These are phyloP conservation scores for Cnidoscolus chayamansa DNA, from an alignment of 441 rosid genomes.

Conservation along the genomic window DNA sequence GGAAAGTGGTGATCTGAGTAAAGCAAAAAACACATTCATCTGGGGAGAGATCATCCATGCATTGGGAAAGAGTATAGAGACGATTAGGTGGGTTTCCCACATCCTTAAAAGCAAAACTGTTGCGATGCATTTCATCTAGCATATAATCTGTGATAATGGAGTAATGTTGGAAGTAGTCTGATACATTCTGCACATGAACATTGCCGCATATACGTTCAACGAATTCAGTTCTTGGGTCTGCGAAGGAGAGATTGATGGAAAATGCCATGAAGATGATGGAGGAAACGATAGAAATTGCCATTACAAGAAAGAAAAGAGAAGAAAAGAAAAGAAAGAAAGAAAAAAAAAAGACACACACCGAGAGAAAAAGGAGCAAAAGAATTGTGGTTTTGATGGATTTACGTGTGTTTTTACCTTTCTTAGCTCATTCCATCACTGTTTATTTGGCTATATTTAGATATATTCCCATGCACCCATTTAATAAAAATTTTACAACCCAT, in stretches of 20 bases:
- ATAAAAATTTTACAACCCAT: too few relatives aligned
- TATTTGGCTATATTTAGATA: constrained; percentile 6
- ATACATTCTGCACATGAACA: constrained; percentile 23
- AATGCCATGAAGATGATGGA: constrained; percentile 5
- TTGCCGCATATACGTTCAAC: constrained; percentile 35
- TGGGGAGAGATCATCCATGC: constrained; percentile 46
- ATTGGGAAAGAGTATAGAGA: constrained; percentile 39
- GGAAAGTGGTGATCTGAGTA: constrained; percentile 30
- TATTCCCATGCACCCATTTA: too few relatives aligned
- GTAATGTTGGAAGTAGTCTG: constrained; percentile 29
- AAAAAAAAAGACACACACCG: too few relatives aligned
- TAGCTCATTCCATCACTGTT: too few relatives aligned
- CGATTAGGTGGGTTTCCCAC: constrained; percentile 40
- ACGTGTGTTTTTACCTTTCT: too few relatives aligned
- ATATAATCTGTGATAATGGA: constrained; percentile 21
- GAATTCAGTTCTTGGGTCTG: constrained; percentile 33
- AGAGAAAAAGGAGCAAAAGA: not conserved
- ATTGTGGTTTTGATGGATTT: not conserved
- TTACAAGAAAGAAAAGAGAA: constrained; percentile 2
- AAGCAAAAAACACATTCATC: constrained; percentile 45
- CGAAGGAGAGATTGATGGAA: not conserved
- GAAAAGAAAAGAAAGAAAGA: not conserved
- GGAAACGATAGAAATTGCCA: constrained; percentile 27
- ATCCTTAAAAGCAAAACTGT: constrained; percentile 34
- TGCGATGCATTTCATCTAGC: constrained; percentile 28